Conservation (phyloP, 331 rosid genomes). For the Spiraea crenata region DNA sequence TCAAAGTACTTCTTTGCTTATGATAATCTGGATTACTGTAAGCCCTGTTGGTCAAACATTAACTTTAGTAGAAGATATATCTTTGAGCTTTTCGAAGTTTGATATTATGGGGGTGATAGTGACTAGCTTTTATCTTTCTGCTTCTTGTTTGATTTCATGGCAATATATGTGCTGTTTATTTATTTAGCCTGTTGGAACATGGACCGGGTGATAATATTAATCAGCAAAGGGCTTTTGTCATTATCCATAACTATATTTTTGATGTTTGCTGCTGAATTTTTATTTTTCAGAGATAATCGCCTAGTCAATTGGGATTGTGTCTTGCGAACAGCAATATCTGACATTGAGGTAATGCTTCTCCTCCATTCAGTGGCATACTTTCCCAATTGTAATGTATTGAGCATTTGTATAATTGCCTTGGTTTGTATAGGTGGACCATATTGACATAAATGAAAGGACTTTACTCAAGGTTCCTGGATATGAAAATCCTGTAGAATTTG, state of each 20-base stretch:
- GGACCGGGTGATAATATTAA: conserved; percentile 3
- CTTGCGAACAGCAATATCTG: conserved; percentile 92
- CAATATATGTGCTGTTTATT: background rate
- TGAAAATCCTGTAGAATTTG: conserved; percentile 78
- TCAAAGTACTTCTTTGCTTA: background rate
- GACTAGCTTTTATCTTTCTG: background rate
- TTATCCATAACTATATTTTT: background rate
- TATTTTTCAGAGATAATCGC: conserved; percentile 72
- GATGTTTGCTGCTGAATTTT: conserved; percentile 4
- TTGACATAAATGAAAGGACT: conserved; percentile 74
- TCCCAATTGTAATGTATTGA: conserved; percentile 7
- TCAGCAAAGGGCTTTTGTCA: background rate
- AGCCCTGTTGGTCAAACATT: background rate
- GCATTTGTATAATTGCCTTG: conserved; percentile 19
- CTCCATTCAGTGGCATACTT: conserved; percentile 10
- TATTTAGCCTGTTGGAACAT: background rate
- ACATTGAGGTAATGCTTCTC: conserved; percentile 67
- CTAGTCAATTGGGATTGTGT: conserved; percentile 94
- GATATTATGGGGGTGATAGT: background rate
- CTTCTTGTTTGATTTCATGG: background rate
- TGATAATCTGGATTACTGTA: background rate
- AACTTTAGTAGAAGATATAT: background rate
- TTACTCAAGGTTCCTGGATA: conserved; percentile 76
- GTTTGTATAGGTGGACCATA: conserved; percentile 74
- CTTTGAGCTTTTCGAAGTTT: background rate